Conservation (phyloP, 148 eudicot species). For the Vaccinium macrocarpon region DNA sequence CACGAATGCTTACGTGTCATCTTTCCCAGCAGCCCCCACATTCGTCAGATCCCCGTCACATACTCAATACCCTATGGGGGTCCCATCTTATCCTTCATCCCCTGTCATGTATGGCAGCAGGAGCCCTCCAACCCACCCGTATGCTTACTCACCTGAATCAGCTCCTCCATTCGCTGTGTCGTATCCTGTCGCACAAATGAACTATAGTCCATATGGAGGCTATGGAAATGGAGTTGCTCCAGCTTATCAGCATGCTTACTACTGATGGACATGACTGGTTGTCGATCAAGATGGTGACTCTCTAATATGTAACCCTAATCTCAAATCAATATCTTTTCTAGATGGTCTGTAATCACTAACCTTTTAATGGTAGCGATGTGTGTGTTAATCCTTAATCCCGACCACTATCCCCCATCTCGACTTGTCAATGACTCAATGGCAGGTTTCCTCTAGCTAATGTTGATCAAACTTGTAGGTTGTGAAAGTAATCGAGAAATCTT, state of each 20-base stretch:
- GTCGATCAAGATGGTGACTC: constrained; percentile 42
- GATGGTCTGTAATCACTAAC: constrained; percentile 74
- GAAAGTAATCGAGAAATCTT: constrained; percentile 27
- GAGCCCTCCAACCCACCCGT: constrained; percentile 52
- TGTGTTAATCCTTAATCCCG: constrained; percentile 45
- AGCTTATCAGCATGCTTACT: constrained; percentile 80
- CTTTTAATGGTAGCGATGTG: constrained; percentile 73
- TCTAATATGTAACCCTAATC: constrained; percentile 52
- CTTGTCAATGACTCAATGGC: constrained; percentile 18
- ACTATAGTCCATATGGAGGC: constrained; percentile 66
- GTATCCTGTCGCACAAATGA: constrained; percentile 66
- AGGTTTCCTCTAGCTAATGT: constrained; percentile 36
- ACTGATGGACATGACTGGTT: constrained; percentile 58
- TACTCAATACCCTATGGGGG: constrained; percentile 64
- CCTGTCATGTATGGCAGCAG: constrained; percentile 59
- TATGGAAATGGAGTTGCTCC: constrained; percentile 70
- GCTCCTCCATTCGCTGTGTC: constrained; percentile 55
- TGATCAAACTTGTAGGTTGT: constrained; percentile 37
- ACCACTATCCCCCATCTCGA: constrained; percentile 5
- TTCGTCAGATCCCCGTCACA: constrained; percentile 73
- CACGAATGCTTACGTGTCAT: constrained; percentile 89
- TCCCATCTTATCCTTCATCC: constrained; percentile 50
- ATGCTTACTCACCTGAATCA: constrained; percentile 80
- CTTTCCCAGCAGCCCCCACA: constrained; percentile 83
- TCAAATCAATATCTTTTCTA: constrained; percentile 13